Base-by-base conservation (phyloP, 768 basidiomycete genomes). In the Solioccasus polychromus region DNA sequence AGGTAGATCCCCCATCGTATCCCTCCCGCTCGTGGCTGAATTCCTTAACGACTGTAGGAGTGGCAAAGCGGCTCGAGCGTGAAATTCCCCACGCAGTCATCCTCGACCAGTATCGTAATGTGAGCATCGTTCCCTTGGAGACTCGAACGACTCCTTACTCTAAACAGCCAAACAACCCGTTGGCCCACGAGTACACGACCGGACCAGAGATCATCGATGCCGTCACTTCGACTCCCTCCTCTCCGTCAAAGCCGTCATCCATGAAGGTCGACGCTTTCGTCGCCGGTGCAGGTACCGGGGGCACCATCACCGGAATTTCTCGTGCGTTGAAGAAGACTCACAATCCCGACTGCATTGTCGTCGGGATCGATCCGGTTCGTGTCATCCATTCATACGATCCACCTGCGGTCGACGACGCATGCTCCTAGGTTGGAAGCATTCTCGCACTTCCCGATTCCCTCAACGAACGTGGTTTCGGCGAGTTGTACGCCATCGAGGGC, bases 261-360 rank as follows among this genome's bases (percentile, higher is more conserved):
- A 74, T 76, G 39, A 84, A 86, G 62, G 81, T 97, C 19, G 86
- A 94, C 60, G 84, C 82, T 2, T 70, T 98, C 39, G 67, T 96
- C 18, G 90, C 84, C 8, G 83, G 90, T 3, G 90, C 94, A 9
- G 96, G 96, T 12, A 99, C 96, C 2, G 95, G 96, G 12, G 95
- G 95, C 10, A 97, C 95, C 1, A 70, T 99, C 50, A 90, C 89
- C n/a, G 95, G 95, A 2, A 63, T 89, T 38, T 84, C 89, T 15
- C 76, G 83, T 14, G 85, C 85, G 3, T 70, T 95, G 55, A 89
- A 88, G 74, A 86, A 82, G 63, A 71, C 67, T 9, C 87, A 92
- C 60, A 93, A 93, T 57, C 67, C 77, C 22, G 71, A 79, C 3
- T 84, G 82, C 55, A 66, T 82, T 15, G 76, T 96, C 15, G 77